These are phyloP conservation scores for Loxodes magnus DNA, from an alignment of 73 alveolate genomes.

Conservation along the genomic window DNA sequence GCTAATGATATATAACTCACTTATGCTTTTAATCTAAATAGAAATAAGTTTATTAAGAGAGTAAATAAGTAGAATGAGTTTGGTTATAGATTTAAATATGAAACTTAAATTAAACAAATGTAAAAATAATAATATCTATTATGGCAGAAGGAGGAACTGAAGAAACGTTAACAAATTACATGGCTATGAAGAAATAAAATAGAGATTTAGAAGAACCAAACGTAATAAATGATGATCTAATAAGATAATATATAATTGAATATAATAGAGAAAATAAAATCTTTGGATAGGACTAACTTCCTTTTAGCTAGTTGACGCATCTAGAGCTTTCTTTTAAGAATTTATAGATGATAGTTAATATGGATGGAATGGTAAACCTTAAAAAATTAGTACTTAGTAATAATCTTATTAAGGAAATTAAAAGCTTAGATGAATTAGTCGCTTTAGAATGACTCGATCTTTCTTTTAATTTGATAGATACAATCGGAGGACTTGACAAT, in stretches of 20 bases:
- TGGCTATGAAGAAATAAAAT: conserved; percentile 32
- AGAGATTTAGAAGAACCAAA: conserved; percentile 59
- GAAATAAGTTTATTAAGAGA: too few relatives aligned
- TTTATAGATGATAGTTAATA: conserved; percentile 49
- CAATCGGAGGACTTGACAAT: conserved; percentile 65
- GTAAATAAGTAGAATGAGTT: too few relatives aligned
- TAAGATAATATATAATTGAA: conserved; percentile 31
- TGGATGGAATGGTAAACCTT: conserved; percentile 35
- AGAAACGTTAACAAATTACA: too few relatives aligned
- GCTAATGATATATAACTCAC: too few relatives aligned
- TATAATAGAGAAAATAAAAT: conserved; percentile 48
- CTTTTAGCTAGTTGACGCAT: conserved; percentile 48
- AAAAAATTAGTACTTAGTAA: conserved; percentile 48
- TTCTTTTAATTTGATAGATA: conserved; percentile 57
- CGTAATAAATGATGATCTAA: conserved; percentile 47
- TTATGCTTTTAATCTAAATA: too few relatives aligned
- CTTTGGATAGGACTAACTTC: conserved; percentile 50
- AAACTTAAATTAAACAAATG: too few relatives aligned
- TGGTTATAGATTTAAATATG: too few relatives aligned
- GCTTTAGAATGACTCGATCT: conserved; percentile 78
- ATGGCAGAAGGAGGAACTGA: too few relatives aligned
- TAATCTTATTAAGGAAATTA: conserved; percentile 52
- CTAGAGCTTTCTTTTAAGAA: conserved; percentile 34
- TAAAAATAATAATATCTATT: too few relatives aligned
- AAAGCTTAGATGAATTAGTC: conserved; percentile 59